Base-by-base conservation (phyloP, 345 rosid genomes). In the Euphorbia tirucalli region DNA sequence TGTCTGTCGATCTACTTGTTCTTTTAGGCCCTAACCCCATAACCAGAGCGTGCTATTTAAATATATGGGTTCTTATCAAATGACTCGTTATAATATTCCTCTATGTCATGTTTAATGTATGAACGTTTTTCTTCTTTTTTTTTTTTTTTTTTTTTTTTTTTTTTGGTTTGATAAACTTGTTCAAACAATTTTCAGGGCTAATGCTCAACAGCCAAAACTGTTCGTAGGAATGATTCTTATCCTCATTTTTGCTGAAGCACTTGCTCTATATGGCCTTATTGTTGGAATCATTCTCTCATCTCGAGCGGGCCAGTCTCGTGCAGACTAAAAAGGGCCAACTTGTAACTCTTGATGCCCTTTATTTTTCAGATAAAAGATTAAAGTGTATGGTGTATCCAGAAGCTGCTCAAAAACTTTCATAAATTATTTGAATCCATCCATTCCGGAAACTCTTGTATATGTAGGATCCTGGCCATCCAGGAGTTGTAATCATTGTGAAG, bases 271-370 rank as follows among this genome's bases (percentile, higher is more conserved):
- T 14, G 97, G 97, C 35, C 92, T 90, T 58, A 92, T 92, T 39
- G 93, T 90, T 2, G 96, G 97, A 55, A 92, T 92, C 88, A 92
- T 92, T 77, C 82, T 92, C 83, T 92, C 97, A 46, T 92, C 97
- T 71, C 90, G 96, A 63, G 96, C 96, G 55, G 96, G 97, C 67
- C 97, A 92, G 77, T 90, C 97, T 55, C 86, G 96, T 83, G 97
- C 93, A 35, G 93, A 90, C 1, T 92, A 74, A 87, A 79, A 72
- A 56, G 46, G 48, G 25, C 22, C 19, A 15, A 24, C 9, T 13
- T 16, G 41, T 52, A 39, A 19, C n/a, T 19, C 56, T 58, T 41
- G 22, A 32, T 31, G 13, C 32, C 46, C 7, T 21, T 11, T 31
- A 60, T 61, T 50, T 9, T 10, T 59, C 39, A 3, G 27, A 31